Conservation (phyloP, 176 grass and related monocot species). For the Lolium rigidum region DNA sequence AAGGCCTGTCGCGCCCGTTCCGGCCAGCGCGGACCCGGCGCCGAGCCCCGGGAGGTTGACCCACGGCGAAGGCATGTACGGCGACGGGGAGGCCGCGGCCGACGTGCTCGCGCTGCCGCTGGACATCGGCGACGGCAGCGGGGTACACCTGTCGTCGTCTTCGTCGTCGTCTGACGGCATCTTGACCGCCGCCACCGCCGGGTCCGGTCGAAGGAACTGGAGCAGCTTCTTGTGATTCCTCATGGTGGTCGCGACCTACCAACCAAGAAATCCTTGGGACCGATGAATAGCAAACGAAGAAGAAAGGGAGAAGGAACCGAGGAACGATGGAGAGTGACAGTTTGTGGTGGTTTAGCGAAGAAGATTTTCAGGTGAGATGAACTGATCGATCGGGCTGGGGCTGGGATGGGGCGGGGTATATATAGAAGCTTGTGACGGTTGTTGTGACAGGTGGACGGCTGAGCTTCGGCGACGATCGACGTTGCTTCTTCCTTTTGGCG, state of each 20-base stretch:
- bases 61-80: conserved; percentile 60
- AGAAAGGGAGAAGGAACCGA: background rate
- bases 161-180: conserved; percentile 34
- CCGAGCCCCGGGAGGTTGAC: conserved; percentile 44
- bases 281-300: too few relatives aligned
- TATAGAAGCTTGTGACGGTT: background rate
- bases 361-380: background rate
- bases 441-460: conserved; percentile 52
- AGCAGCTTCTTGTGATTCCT: conserved; percentile 53
- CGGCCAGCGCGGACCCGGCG: background rate
- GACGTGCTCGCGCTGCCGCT: conserved; percentile 16
- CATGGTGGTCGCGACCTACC: conserved; percentile 12
- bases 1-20: conserved; percentile 35
- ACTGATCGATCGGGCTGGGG: background rate
- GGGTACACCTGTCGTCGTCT: background rate
- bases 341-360: background rate
- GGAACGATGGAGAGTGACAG: background rate
- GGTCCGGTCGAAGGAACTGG: conserved; percentile 54
- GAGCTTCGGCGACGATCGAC: background rate
- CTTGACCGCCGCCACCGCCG: conserved; percentile 3
- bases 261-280: background rate
- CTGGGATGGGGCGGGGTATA: background rate
- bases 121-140: conserved; percentile 1
- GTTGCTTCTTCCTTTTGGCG: background rate
- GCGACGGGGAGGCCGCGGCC: conserved; percentile 48